A percentile compares a stretch with the other conserved stretches of the same genome.
Evolutionary conservation across 106 monocot species (phyloP).

Genomic region (Xerophyta viscosa): DNA sequence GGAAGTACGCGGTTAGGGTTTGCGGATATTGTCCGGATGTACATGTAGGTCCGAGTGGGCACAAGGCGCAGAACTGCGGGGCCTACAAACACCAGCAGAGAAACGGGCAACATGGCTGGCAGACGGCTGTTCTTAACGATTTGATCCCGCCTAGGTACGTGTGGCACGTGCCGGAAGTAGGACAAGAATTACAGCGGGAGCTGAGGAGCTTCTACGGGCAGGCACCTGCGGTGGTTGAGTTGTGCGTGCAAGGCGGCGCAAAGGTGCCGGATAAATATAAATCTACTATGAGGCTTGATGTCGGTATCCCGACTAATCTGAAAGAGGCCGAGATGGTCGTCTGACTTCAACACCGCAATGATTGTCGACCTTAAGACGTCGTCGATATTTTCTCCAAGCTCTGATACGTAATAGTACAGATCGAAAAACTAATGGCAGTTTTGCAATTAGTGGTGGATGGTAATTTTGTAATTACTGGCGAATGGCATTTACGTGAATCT

Average conservation of each 20-base stretch:
- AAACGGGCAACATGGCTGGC: constrained; percentile 99
- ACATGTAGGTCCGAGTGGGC: constrained; percentile 76
- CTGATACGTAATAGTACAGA: too few relatives aligned
- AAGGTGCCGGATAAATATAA: constrained; percentile 69
- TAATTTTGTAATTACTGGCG: too few relatives aligned
- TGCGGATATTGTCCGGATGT: constrained; percentile 97
- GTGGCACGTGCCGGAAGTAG: constrained; percentile 75
- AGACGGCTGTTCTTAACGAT: constrained; percentile 72
- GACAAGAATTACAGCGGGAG: constrained; percentile 44
- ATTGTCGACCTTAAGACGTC: too few relatives aligned
- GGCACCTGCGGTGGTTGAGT: constrained; percentile 91
- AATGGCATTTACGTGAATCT: too few relatives aligned
- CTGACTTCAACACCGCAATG: constrained; percentile 14
- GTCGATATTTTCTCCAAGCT: too few relatives aligned
- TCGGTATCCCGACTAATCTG: constrained; percentile 68
- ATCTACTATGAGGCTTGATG: constrained; percentile 80
- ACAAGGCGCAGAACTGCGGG: constrained; percentile 92
- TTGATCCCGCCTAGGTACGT: constrained; percentile 84
- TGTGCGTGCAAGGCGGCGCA: constrained; percentile 78
- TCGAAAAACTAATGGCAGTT: too few relatives aligned
- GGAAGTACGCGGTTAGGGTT: constrained; percentile 75
- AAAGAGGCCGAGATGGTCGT: constrained; percentile 96
- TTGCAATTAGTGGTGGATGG: too few relatives aligned
- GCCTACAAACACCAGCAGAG: constrained; percentile 92
- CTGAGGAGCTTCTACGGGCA: constrained; percentile 89